Evolutionary conservation across 495 filamentous ascomycete genomes (phyloP).

Genomic region (Venustampulla echinocandica): DNA sequence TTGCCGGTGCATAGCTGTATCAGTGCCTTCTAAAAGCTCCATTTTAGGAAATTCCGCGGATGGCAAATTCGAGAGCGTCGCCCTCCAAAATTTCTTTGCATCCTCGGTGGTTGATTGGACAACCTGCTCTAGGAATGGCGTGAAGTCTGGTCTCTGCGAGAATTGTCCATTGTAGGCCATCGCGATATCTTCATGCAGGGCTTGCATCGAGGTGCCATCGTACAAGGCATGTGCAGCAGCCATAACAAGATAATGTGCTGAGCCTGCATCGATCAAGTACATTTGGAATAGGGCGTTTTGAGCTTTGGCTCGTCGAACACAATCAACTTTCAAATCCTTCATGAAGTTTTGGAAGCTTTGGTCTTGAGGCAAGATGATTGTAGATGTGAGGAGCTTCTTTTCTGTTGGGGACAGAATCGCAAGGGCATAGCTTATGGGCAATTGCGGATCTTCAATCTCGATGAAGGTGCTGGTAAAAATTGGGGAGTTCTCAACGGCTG

Average conservation of each 20-base stretch:
- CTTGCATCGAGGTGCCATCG: slow-evolving; percentile 62
- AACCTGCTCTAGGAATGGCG: slow-evolving; percentile 38
- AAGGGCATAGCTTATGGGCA: slow-evolving; percentile 55
- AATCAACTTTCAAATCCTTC: slow-evolving; percentile 8
- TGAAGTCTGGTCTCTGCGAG: slow-evolving; percentile 34
- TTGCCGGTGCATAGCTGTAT: slow-evolving; percentile 28
- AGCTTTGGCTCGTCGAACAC: background rate
- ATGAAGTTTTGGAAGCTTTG: slow-evolving; percentile 23
- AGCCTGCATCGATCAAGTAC: slow-evolving; percentile 26
- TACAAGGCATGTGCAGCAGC: slow-evolving; percentile 75
- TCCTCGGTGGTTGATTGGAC: slow-evolving; percentile 28
- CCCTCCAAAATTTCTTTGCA: slow-evolving; percentile 50
- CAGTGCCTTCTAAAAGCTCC: background rate
- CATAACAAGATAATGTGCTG: slow-evolving; percentile 44
- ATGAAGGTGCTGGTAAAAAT: slow-evolving; percentile 70
- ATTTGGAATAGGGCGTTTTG: slow-evolving; percentile 32
- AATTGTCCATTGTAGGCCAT: slow-evolving; percentile 43
- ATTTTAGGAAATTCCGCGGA: slow-evolving; percentile 25
- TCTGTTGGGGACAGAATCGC: slow-evolving; percentile 34
- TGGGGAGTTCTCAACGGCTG: slow-evolving; percentile 47
- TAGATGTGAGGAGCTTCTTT: background rate
- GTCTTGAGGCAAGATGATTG: slow-evolving; percentile 7
- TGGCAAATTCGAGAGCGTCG: slow-evolving; percentile 42
- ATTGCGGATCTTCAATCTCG: slow-evolving; percentile 46
- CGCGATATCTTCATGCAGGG: slow-evolving; percentile 58